Base-by-base conservation (phyloP, 1,284 basidiomycete genomes). In the Stygiomarasmius scandens region DNA sequence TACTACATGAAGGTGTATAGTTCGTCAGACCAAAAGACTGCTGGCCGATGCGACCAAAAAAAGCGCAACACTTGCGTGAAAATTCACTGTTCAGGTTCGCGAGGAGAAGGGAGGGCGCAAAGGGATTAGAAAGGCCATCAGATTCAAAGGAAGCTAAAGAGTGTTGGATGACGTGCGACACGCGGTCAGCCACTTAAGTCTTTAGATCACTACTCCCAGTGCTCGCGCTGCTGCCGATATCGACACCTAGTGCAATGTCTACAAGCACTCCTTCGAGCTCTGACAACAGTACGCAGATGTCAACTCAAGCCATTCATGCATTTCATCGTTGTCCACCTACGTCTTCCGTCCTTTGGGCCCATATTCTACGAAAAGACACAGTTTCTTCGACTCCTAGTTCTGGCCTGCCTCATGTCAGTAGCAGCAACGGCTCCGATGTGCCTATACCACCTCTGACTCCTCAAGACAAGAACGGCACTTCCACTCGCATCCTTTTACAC, bases 401-500 rank as follows among this genome's bases (percentile, higher is more conserved):
- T 58, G 5, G 24, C 45, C 4, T n/a, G 14, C 38, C 38, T 41
- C 38, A 41, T 8, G 6, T 4, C n/a, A 41, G 38, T n/a, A 19
- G 38, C n/a, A 41, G 38, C n/a, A 19, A 16, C 16, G 14, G 38
- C 24, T 56, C 62, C 0, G 60, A 61, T 52, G 64, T 70, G 4
- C 66, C 69, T 9, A 51, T 68, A 9, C 74, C 79, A 19, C 76
- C 81, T 16, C 65, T 81, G 20, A 76, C 76, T 1, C 87, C 86
- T 4, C 62, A 80, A 23, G 87, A 90, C 71, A 88, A 80, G 63
- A 79, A 79, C 10, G 81, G 78, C 14, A 86, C 85, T 1, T 86
- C 87, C 8, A 84, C 85, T 70, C 79, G 86, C 25, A 80, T 90
- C 61, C 76, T 90, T 10, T 71, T 90, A 5, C 82, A 88, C 60